A percentile compares a stretch with the other conserved stretches of the same genome.
phyloP scores from a whole-genome alignment of 83 land plant species.

The Isoetes engelmannii region DNA sequence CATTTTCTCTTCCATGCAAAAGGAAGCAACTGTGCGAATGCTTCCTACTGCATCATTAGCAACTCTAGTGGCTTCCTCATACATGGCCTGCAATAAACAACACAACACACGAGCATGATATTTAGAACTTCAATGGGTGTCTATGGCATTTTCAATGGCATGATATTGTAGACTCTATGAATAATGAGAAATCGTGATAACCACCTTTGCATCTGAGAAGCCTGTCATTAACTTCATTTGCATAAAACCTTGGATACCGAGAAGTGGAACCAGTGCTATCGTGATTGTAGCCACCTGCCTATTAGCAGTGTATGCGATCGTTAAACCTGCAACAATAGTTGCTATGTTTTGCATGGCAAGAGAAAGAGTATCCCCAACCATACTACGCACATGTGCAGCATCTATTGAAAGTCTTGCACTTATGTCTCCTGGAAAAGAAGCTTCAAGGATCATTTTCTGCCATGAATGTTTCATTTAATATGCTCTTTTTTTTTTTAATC shows the following conservation, averaged over 20 bases:
- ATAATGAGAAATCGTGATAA: too few relatives aligned
- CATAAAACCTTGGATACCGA: slow-evolving; percentile 26
- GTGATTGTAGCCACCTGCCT: slow-evolving; percentile 35
- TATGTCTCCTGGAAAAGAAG: slow-evolving; percentile 25
- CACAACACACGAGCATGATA: too few relatives aligned
- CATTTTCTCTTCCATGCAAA: slow-evolving; percentile 37
- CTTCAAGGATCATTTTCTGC: not conserved
- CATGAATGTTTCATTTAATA: too few relatives aligned
- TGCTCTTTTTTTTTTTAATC: not conserved
- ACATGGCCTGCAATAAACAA: slow-evolving; percentile 20
- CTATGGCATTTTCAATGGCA: too few relatives aligned
- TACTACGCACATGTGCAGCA: slow-evolving; percentile 36
- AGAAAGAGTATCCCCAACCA: slow-evolving; percentile 41
- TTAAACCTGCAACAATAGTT: slow-evolving; percentile 28
- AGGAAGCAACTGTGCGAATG: slow-evolving; percentile 46
- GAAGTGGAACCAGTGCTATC: slow-evolving; percentile 33
- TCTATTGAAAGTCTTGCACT: slow-evolving; percentile 38
- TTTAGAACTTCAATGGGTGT: too few relatives aligned
- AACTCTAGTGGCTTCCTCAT: slow-evolving; percentile 43
- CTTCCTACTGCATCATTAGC: slow-evolving; percentile 42
- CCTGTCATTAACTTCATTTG: slow-evolving; percentile 38
- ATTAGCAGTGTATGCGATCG: slow-evolving; percentile 36
- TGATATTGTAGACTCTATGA: too few relatives aligned
- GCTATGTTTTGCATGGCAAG: slow-evolving; percentile 34
- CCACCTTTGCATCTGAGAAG: slow-evolving; percentile 45